Conservation (phyloP, 2,329 filamentous ascomycete species). For the Fusarium beomiforme region DNA sequence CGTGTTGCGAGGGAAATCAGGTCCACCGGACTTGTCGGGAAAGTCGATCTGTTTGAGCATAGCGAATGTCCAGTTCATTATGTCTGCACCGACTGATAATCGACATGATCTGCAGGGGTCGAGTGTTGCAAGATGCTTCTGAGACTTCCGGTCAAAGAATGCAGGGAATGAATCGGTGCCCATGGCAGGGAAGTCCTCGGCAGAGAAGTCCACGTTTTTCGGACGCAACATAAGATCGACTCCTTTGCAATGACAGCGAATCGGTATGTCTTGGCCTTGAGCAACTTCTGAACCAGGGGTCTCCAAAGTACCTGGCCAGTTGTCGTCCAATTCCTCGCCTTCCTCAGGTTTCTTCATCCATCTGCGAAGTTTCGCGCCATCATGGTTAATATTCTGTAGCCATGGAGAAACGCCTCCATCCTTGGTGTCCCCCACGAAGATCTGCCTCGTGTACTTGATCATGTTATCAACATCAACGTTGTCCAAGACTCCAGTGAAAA, state of each 20-base stretch:
- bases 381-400: conserved; percentile 50
- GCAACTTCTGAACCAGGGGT: conserved; percentile 8
- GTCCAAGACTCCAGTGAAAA: conserved; percentile 52
- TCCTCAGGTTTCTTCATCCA: conserved; percentile 40
- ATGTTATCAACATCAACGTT: conserved; percentile 45
- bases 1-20: conserved; percentile 20
- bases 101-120: conserved; percentile 62
- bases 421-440: conserved; percentile 59
- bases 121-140: conserved; percentile 52
- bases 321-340: conserved; percentile 43
- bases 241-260: conserved; percentile 59
- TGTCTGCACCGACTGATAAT: conserved; percentile 52
- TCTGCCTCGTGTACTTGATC: conserved; percentile 49
- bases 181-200: conserved; percentile 27
- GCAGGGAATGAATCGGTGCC: conserved; percentile 48
- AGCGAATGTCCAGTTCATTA: conserved; percentile 58
- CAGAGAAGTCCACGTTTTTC: conserved; percentile 40
- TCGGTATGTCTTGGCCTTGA: conserved; percentile 42
- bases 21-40: neutral
- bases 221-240: conserved; percentile 54
- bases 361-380: conserved; percentile 37
- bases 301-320: conserved; percentile 44
- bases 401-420: conserved; percentile 63
- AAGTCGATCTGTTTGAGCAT: conserved; percentile 53
- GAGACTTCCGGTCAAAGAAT: conserved; percentile 55